A percentile compares a stretch with the other conserved stretches of the same genome.
Conservation (phyloP, 345 rosid genomes). For the Turnera subulata region DNA sequence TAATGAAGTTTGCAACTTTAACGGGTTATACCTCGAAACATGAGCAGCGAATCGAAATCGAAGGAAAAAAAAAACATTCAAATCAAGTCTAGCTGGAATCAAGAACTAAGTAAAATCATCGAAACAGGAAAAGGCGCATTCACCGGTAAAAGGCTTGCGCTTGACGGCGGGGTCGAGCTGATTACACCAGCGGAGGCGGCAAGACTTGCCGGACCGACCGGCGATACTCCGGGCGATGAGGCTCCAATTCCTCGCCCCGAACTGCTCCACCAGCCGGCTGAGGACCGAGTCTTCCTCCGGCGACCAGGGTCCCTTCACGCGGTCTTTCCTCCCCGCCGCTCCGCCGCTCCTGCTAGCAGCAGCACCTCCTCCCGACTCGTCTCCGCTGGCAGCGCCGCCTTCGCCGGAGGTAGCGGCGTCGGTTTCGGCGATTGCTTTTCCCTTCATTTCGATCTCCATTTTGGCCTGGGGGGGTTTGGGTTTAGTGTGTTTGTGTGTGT, state of each 20-base stretch:
- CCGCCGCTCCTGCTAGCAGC: conserved; percentile 28
- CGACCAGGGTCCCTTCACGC: conserved; percentile 59
- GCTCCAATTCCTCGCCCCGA: conserved; percentile 66
- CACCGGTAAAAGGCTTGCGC: conserved; percentile 83
- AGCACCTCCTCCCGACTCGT: not conserved
- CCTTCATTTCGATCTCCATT: conserved; percentile 20
- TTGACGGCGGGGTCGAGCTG: conserved; percentile 80
- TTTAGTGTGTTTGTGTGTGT: too few relatives aligned
- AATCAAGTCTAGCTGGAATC: not conserved
- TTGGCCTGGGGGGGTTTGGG: conserved; percentile 24
- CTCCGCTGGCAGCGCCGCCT: conserved; percentile 7
- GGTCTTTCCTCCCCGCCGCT: conserved; percentile 18
- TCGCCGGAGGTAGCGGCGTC: conserved; percentile 10
- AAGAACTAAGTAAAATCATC: not conserved
- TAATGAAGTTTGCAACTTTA: too few relatives aligned
- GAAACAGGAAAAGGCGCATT: not conserved
- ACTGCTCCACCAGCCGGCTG: conserved; percentile 39
- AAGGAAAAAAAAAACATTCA: not conserved
- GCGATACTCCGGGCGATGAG: conserved; percentile 67
- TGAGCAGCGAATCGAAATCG: not conserved
- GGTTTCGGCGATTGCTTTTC: conserved; percentile 13
- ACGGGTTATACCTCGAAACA: too few relatives aligned
- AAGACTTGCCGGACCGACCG: conserved; percentile 83
- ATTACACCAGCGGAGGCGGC: conserved; percentile 94
- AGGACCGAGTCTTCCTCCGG: conserved; percentile 58